Conservation (phyloP, 805 yeast species). For the Teunomyces cretensis region DNA sequence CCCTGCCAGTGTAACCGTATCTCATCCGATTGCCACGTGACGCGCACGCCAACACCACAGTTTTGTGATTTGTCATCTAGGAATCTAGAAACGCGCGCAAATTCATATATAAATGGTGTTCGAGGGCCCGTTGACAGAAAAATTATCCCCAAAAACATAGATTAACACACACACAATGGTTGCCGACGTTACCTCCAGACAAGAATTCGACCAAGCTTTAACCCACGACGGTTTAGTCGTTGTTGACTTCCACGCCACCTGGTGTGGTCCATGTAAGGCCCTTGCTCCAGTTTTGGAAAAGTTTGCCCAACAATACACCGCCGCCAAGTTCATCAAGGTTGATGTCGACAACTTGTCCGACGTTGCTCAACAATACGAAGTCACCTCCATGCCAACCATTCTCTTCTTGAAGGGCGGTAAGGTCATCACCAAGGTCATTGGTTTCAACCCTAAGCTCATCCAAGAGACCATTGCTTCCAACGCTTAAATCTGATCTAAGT, state of each 20-base stretch:
- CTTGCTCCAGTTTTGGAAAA: slow-evolving; percentile 91
- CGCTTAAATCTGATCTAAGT: slow-evolving; percentile 31
- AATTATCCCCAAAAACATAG: background rate
- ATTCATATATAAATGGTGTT: background rate
- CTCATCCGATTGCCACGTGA: background rate
- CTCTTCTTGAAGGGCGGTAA: slow-evolving; percentile 82
- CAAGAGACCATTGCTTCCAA: slow-evolving; percentile 62
- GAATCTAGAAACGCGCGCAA: background rate
- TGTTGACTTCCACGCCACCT: slow-evolving; percentile 93
- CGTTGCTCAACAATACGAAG: slow-evolving; percentile 66
- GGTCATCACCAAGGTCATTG: slow-evolving; percentile 75
- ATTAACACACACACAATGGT: slow-evolving; percentile 30
- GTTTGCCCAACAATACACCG: slow-evolving; percentile 64
- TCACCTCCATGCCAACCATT: slow-evolving; percentile 59
- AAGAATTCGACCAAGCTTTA: slow-evolving; percentile 69
- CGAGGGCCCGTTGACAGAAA: background rate
- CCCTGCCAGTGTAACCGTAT: background rate
- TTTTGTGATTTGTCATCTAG: background rate
- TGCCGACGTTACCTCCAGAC: slow-evolving; percentile 25
- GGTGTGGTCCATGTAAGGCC: slow-evolving; percentile 99
- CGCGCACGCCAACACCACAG: too few species aligned
- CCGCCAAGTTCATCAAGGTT: slow-evolving; percentile 79
- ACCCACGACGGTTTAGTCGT: slow-evolving; percentile 71
- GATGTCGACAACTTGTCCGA: slow-evolving; percentile 85
- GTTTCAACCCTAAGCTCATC: slow-evolving; percentile 86